A percentile compares a stretch with the other conserved stretches of the same genome.
These are phyloP conservation scores for Rhodotorula sp. DNA, from an alignment of 1,284 basidiomycete species.

Conservation along the genomic window DNA sequence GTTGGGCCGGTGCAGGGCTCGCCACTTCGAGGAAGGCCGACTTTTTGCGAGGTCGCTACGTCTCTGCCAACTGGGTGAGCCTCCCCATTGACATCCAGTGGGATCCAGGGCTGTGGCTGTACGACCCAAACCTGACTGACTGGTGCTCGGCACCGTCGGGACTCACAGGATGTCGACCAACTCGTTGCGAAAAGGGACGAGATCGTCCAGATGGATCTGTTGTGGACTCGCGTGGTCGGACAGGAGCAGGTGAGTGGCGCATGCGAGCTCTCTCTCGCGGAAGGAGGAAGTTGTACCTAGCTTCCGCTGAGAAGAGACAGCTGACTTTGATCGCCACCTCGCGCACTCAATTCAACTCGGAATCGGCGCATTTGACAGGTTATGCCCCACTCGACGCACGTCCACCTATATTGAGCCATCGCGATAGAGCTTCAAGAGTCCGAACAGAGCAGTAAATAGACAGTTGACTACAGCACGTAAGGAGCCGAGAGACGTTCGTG, in stretches of 20 bases:
- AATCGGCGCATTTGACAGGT: neutral
- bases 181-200: constrained; percentile 12
- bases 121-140: neutral
- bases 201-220: constrained; percentile 13
- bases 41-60: constrained; percentile 20
- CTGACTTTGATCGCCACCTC: too few relatives aligned
- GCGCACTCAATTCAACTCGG: too few relatives aligned
- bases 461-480: too few relatives aligned
- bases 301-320: too few relatives aligned
- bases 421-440: neutral
- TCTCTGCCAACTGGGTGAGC: constrained; percentile 23
- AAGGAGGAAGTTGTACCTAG: neutral
- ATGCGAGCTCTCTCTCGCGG: neutral
- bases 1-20: constrained; percentile 3
- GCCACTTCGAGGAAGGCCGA: constrained; percentile 17
- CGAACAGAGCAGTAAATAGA: too few relatives aligned
- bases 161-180: constrained; percentile 9
- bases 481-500: too few relatives aligned
- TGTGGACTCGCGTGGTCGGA: constrained; percentile 21
- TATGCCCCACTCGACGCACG: neutral
- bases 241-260: constrained; percentile 12
- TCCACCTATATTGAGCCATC: neutral
- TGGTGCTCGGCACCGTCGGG: fast-evolving
- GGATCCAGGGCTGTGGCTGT: too few relatives aligned
- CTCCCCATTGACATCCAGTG: too few relatives aligned